These are phyloP conservation scores for Dalbergia oliveri DNA, from an alignment of 306 rosid genomes.

Conservation along the genomic window DNA sequence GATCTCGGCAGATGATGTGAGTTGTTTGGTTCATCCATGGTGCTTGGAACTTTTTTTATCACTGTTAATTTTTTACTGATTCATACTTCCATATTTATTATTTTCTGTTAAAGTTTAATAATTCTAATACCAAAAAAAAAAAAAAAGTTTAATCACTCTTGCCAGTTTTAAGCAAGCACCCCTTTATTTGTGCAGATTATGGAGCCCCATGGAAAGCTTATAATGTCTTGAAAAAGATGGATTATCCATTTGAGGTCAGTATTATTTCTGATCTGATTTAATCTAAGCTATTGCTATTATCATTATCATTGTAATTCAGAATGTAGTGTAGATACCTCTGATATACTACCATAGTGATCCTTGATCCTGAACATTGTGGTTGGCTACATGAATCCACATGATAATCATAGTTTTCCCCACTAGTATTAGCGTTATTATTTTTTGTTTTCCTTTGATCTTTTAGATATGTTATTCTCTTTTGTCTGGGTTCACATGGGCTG, in stretches of 20 bases:
- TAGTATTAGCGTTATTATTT: not conserved
- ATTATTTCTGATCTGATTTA: constrained; percentile 31
- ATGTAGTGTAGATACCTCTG: constrained; percentile 28
- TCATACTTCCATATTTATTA: constrained; percentile 22
- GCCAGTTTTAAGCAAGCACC: constrained; percentile 9
- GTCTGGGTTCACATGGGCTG: not conserved
- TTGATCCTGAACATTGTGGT: constrained; percentile 27
- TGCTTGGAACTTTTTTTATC: not conserved
- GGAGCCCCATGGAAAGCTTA: constrained; percentile 98
- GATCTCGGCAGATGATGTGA: constrained; percentile 94
- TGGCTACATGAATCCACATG: not conserved
- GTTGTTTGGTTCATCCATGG: constrained; percentile 48
- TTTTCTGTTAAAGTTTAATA: constrained; percentile 33
- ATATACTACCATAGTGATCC: constrained; percentile 27
- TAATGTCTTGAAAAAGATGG: constrained; percentile 86
- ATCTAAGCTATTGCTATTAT: constrained; percentile 18
- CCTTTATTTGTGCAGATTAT: constrained; percentile 73
- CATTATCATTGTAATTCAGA: constrained; percentile 10
- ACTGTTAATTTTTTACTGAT: constrained; percentile 23
- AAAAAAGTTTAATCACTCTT: constrained; percentile 26
- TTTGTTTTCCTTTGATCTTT: constrained; percentile 3
- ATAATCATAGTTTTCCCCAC: not conserved
- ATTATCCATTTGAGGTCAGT: constrained; percentile 91
- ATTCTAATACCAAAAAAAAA: not conserved
- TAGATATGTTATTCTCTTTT: not conserved